phyloP scores from a whole-genome alignment of 306 rosid species.

The Albizia julibrissin region DNA sequence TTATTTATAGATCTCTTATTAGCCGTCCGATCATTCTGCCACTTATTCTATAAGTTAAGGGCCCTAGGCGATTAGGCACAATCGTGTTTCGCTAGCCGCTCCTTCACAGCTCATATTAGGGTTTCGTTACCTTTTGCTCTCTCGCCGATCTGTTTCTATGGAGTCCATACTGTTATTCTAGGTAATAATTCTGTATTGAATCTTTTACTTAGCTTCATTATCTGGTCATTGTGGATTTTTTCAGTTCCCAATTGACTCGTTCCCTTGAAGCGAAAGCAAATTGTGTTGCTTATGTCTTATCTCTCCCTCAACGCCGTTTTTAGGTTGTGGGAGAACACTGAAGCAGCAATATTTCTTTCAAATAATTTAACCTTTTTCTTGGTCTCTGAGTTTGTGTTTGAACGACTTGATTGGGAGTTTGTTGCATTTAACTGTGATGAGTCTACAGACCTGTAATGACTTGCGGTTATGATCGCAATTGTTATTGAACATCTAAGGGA shows the following conservation, averaged over 20 bases:
- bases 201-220: constrained; percentile 44
- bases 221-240: constrained; percentile 84
- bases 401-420: neutral
- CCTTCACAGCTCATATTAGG: neutral
- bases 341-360: constrained; percentile 51
- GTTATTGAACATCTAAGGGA: constrained; percentile 89
- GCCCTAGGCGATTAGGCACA: neutral
- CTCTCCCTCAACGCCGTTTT: constrained; percentile 18
- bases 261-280: constrained; percentile 90
- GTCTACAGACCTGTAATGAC: constrained; percentile 91
- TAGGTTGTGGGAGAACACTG: constrained; percentile 34
- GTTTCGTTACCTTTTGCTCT: neutral
- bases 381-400: too few species aligned
- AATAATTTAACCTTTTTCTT: rapidly evolving
- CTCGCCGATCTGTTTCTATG: neutral
- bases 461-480: constrained; percentile 81
- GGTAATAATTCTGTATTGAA: neutral
- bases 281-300: constrained; percentile 49
- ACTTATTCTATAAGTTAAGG: neutral
- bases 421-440: constrained; percentile 55
- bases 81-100: rapidly evolving
- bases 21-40: constrained; percentile 34
- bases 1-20: neutral
- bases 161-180: neutral
- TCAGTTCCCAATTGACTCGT: constrained; percentile 84